Percentiles rank a stretch among this genome's conserved stretches.
Conservation (phyloP, 2,329 filamentous ascomycete species). For the Ceratocystis destructans region DNA sequence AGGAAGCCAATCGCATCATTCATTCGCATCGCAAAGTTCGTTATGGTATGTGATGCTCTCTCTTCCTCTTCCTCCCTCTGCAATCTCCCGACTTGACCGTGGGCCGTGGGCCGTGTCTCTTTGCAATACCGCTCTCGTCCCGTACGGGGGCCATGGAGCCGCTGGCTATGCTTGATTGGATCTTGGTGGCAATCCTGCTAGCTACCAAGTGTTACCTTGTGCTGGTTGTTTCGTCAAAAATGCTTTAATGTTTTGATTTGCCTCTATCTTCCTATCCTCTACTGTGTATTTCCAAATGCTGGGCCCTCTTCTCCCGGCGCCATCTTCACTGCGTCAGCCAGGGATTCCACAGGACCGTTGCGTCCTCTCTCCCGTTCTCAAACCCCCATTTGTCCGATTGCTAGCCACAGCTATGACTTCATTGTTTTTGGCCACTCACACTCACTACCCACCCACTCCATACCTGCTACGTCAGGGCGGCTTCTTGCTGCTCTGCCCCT, state of each 20-base stretch:
- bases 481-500: neutral
- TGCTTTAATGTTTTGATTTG: neutral
- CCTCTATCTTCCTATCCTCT: neutral
- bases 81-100: neutral
- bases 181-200: neutral
- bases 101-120: neutral
- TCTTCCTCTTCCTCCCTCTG: neutral
- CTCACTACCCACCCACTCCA: neutral
- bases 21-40: conserved; percentile 56
- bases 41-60: conserved; percentile 40
- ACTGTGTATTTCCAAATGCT: no score
- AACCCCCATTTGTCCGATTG: neutral
- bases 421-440: neutral
- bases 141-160: neutral
- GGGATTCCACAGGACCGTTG: neutral
- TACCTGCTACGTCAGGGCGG: no score
- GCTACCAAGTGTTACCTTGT: neutral
- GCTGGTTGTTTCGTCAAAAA: neutral
- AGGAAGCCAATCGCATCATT: conserved; percentile 55
- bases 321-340: neutral
- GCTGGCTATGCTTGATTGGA: neutral
- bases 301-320: neutral
- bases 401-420: conserved; percentile 1
- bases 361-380: neutral
- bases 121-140: neutral